Conservation (phyloP, 2,329 filamentous ascomycete species). For the Beauveria asiatica region DNA sequence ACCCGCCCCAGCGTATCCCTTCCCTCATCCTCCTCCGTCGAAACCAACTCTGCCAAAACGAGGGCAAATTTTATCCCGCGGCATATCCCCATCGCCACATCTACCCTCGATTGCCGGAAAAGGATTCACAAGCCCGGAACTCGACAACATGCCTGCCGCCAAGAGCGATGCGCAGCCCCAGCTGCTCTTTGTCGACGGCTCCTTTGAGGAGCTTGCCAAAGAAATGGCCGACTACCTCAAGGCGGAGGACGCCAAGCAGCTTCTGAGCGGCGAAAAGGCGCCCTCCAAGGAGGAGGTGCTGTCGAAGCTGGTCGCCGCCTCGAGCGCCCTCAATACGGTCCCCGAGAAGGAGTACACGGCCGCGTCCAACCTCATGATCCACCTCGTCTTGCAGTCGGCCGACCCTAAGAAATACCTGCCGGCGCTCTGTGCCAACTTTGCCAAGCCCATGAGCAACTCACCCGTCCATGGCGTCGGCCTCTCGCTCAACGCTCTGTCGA, state of each 20-base stretch:
- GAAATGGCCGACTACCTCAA: constrained; percentile 95
- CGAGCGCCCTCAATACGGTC: constrained; percentile 67
- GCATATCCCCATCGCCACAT: constrained; percentile 1
- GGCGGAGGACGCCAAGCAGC: constrained; percentile 66
- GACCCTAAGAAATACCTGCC: constrained; percentile 81
- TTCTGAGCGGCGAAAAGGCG: constrained; percentile 54
- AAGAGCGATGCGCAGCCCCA: constrained; percentile 43
- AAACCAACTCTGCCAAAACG: constrained; percentile 7
- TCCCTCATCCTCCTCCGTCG: not conserved
- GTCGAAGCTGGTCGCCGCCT: constrained; percentile 79
- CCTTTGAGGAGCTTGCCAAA: constrained; percentile 83
- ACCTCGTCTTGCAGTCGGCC: constrained; percentile 80
- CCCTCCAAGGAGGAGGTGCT: constrained; percentile 69
- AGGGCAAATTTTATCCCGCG: not conserved
- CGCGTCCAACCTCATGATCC: constrained; percentile 92
- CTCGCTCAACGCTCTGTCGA: constrained; percentile 83
- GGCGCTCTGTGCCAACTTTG: constrained; percentile 80
- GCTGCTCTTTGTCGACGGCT: constrained; percentile 76
- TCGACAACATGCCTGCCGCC: constrained; percentile 23
- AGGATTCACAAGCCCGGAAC: constrained; percentile 13
- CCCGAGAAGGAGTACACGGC: constrained; percentile 96
- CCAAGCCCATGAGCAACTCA: constrained; percentile 76
- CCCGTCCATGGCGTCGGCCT: constrained; percentile 77
- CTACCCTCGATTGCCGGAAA: not conserved
- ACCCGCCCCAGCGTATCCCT: not conserved